Base-by-base conservation (phyloP, 805 yeast genomes). In the Scheffersomyces amazonensis region DNA sequence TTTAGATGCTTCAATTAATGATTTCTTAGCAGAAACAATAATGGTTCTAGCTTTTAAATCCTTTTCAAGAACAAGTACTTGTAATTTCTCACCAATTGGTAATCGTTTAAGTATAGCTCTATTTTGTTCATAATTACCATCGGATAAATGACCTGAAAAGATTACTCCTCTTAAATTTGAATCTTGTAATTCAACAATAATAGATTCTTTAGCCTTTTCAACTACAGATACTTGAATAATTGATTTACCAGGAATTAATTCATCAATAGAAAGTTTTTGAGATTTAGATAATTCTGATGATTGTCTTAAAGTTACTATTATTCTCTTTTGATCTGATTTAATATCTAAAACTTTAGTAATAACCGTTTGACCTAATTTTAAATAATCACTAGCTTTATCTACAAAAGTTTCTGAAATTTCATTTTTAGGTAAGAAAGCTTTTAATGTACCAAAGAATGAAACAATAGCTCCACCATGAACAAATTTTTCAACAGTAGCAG, bases 391-490 rank as follows among this genome's bases (percentile, higher is more conserved):
- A 15, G 96, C 89, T 39, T 79, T 77, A 36, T 71, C 73, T 28
- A 90, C 93, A 57, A 76, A 87, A 1, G 96, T 80, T 62, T 93
- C 98, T 37, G 95, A 83, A 52, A 93, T 86, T 66, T 93, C 98
- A 38, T 82, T 70, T 47, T 81, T 79, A 21, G 99, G 98, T 43
- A 93, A 68, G 57, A 79, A 90, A 0, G 89, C 99, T 47, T 73
- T 77, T 31, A 87, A 59, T 37, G 73, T 71, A 38, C 93, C 95
- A 53, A 87, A 90, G 54, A 93, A 89, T 12, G 89, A 77, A 5
- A 93, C 80, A 31, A 89, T 66, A 33, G 87, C 95, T 52, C 99
- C 99, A 41, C 75, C 71, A 41, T 82, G 80, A 34, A 78, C 77
- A 49, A 91, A 75, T 23, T 76, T 70, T 42, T 81, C 81, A 32